These are phyloP conservation scores for Diaporthe caulivora DNA, from an alignment of 2,329 filamentous ascomycete species.

Conservation along the genomic window DNA sequence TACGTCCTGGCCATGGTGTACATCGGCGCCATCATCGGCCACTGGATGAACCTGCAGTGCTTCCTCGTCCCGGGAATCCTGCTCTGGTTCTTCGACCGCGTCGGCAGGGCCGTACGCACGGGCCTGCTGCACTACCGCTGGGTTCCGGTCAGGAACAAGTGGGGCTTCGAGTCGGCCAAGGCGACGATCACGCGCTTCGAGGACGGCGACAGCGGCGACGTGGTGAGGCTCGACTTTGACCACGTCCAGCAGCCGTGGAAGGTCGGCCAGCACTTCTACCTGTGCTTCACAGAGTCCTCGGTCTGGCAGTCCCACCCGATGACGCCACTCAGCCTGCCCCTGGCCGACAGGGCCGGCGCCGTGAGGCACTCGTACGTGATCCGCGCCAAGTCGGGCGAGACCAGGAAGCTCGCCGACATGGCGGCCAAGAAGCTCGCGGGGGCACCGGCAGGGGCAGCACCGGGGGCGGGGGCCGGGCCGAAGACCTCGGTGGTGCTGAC, in stretches of 20 bases:
- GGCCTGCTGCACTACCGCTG: slow-evolving; percentile 72
- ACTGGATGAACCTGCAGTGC: slow-evolving; percentile 77
- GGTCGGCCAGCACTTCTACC: slow-evolving; percentile 78
- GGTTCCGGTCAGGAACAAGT: slow-evolving; percentile 53
- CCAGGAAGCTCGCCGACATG: slow-evolving; percentile 64
- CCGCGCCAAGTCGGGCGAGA: slow-evolving; percentile 71
- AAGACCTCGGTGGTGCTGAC: slow-evolving; percentile 70
- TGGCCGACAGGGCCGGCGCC: slow-evolving; percentile 50
- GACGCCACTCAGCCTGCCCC: slow-evolving; percentile 70
- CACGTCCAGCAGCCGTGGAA: slow-evolving; percentile 72
- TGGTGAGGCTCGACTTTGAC: slow-evolving; percentile 75
- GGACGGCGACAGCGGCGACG: slow-evolving; percentile 68
- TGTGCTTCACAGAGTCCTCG: slow-evolving; percentile 74
- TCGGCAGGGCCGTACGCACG: slow-evolving; percentile 68
- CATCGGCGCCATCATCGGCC: slow-evolving; percentile 80
- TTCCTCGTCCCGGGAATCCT: slow-evolving; percentile 76
- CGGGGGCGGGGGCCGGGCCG: neutral
- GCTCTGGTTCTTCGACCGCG: slow-evolving; percentile 75
- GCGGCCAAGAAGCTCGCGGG: slow-evolving; percentile 52
- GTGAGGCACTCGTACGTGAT: slow-evolving; percentile 69
- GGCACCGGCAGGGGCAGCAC: neutral
- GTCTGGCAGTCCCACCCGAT: slow-evolving; percentile 82
- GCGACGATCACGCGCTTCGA: slow-evolving; percentile 66
- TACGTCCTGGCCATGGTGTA: slow-evolving; percentile 81
- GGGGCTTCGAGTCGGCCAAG: slow-evolving; percentile 67